These are phyloP conservation scores for Lithospermum erythrorhizon DNA, from an alignment of 257 asterid species.

Conservation along the genomic window DNA sequence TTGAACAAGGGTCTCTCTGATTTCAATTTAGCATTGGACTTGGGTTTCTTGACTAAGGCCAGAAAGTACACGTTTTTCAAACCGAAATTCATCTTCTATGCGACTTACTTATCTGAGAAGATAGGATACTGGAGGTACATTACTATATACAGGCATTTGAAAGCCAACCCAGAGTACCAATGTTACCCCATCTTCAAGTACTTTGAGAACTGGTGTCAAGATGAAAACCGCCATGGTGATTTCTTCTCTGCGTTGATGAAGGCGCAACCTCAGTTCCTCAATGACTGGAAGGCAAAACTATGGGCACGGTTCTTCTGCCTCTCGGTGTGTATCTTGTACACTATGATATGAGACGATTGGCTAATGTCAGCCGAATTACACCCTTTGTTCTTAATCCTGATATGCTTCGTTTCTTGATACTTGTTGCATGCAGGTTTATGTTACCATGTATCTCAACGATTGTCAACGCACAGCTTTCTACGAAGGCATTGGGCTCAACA, in stretches of 20 bases:
- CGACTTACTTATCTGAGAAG: slow-evolving; percentile 44
- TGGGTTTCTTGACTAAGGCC: slow-evolving; percentile 96
- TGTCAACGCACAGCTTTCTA: slow-evolving; percentile 78
- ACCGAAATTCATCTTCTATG: slow-evolving; percentile 83
- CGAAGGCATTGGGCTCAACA: slow-evolving; percentile 89
- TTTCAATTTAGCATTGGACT: slow-evolving; percentile 89
- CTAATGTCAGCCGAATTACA: background rate
- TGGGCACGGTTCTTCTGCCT: slow-evolving; percentile 99
- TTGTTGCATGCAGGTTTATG: slow-evolving; percentile 59
- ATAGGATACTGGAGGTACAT: slow-evolving; percentile 99
- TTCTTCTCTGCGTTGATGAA: slow-evolving; percentile 99
- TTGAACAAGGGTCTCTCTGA: slow-evolving; percentile 82
- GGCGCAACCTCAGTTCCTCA: slow-evolving; percentile 99
- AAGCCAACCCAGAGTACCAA: slow-evolving; percentile 77
- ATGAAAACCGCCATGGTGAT: slow-evolving; percentile 99
- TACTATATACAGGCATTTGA: slow-evolving; percentile 90
- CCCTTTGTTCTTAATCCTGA: background rate
- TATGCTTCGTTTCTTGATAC: slow-evolving; percentile 4
- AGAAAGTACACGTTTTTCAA: slow-evolving; percentile 95
- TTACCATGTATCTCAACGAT: slow-evolving; percentile 88
- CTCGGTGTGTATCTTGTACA: slow-evolving; percentile 37
- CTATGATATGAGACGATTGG: background rate
- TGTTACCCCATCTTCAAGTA: slow-evolving; percentile 96
- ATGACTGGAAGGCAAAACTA: slow-evolving; percentile 99
- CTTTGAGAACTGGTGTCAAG: slow-evolving; percentile 99